Percentiles rank a stretch among this genome's conserved stretches.
phyloP scores from a whole-genome alignment of 1,139 yeast genomes.

The Candida tropicalis region DNA sequence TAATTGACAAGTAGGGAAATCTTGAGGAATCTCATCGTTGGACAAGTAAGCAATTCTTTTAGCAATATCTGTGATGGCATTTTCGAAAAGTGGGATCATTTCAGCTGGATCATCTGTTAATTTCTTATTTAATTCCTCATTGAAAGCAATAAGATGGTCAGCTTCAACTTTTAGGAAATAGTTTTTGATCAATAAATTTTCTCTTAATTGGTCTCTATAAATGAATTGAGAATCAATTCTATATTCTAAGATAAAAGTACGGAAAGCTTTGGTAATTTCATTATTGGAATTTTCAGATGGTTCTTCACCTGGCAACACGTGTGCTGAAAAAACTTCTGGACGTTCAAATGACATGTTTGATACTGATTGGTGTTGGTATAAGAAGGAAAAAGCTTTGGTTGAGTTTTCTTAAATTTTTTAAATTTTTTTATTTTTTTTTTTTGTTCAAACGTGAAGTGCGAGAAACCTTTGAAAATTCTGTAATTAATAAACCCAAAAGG shows the following conservation, averaged over 20 bases:
- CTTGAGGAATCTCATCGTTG: constrained; percentile 54
- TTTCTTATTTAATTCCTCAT: constrained; percentile 85
- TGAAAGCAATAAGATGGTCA: constrained; percentile 84
- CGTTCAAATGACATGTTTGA: constrained; percentile 70
- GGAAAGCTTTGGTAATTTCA: constrained; percentile 79
- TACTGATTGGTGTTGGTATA: not conserved
- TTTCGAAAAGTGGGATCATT: constrained; percentile 85
- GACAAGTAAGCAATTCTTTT: constrained; percentile 70
- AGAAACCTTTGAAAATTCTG: not conserved
- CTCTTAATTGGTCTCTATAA: constrained; percentile 91
- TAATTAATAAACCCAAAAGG: constrained; percentile 2
- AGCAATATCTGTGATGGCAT: constrained; percentile 89
- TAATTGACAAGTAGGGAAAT: constrained; percentile 82
- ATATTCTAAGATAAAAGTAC: constrained; percentile 81
- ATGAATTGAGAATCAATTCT: constrained; percentile 80
- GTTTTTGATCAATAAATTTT: constrained; percentile 77
- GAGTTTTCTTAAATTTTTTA: not conserved
- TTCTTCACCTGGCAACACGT: constrained; percentile 82
- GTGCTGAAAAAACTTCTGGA: constrained; percentile 79
- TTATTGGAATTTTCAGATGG: constrained; percentile 68
- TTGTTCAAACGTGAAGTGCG: not conserved
- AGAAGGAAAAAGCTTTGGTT: not conserved
- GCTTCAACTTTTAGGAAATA: constrained; percentile 75
- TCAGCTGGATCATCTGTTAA: constrained; percentile 87
- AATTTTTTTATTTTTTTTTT: not conserved